phyloP scores from a whole-genome alignment of 176 grass and related monocot genomes.

The Triticum turgidum region DNA sequence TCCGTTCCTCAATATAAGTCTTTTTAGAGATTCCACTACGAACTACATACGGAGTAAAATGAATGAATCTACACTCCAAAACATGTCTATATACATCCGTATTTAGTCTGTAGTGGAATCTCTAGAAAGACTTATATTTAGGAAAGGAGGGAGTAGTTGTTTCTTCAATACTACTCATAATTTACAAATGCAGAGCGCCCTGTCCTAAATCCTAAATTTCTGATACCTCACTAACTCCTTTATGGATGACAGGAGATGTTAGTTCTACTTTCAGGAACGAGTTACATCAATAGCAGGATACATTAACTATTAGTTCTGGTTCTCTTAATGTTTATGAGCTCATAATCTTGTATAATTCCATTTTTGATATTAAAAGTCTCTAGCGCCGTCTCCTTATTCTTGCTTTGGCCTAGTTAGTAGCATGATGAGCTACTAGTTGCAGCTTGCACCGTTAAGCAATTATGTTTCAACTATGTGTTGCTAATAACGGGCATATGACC shows the following conservation, averaged over 20 bases:
- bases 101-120: too few species aligned
- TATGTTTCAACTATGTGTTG: not conserved
- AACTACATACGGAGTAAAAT: too few species aligned
- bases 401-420: not conserved
- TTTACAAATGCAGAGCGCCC: not conserved
- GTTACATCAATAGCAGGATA: not conserved
- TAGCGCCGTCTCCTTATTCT: not conserved
- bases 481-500: not conserved
- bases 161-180: not conserved
- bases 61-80: too few species aligned
- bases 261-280: not conserved
- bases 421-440: constrained; percentile 8
- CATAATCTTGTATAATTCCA: not conserved
- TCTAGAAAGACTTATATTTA: too few species aligned
- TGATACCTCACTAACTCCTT: not conserved
- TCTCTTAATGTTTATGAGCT: not conserved
- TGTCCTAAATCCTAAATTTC: not conserved
- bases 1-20: too few species aligned
- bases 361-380: not conserved
- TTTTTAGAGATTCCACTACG: too few species aligned
- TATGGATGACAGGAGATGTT: not conserved
- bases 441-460: not conserved
- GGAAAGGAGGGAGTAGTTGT: not conserved
- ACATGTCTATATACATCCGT: too few species aligned
- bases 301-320: not conserved